Evolutionary conservation across 495 filamentous ascomycete species (phyloP), one percentile per base, ranked within the genome.

Genomic region (Jackrogersella minutella): DNA sequence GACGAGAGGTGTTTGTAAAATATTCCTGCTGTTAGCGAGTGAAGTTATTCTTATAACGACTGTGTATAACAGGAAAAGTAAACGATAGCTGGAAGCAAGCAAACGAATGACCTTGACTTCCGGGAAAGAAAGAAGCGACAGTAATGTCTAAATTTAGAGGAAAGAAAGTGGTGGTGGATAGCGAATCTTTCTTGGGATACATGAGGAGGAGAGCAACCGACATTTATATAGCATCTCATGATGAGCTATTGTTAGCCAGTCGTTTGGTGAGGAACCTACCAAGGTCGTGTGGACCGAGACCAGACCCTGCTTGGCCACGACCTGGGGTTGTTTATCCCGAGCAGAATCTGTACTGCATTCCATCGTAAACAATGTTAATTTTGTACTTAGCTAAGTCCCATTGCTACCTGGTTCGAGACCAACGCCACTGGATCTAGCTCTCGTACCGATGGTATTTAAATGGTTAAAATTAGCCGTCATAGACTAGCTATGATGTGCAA

Each of bases 51-150:
- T 58, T 69, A 72, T 66, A 75, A 64, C 46, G 43, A 74, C 30
- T 51, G 46, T 68, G 59, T 68, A 62, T 46, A 70, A 66, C 41
- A 55, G 59, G 57, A 70, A 63, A 73, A 24, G 28, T 46, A 74
- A 69, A 76, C 61, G 69, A 75, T 69, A 58, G 66, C 59, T 62
- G 73, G 78, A 78, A 76, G 73, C 74, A 82, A 84, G 80, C 71
- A 82, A 86, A 81, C 79, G 83, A 86, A 84, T 84, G 82, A 76
- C 81, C 78, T 81, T 82, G 77, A 75, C 77, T 79, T 78, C 77
- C 74, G 59, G 62, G 69, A 68, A 72, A 67, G 59, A 68, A 71
- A 67, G 51, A 67, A 72, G 40, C 47, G 61, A 60, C 30, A 55
- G 58, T 62, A 49, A 61, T 72, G 63, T 70, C 68, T 64, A 72